phyloP scores from a whole-genome alignment of 2,329 filamentous ascomycete species.

The Scolecobasidium constrictum region DNA sequence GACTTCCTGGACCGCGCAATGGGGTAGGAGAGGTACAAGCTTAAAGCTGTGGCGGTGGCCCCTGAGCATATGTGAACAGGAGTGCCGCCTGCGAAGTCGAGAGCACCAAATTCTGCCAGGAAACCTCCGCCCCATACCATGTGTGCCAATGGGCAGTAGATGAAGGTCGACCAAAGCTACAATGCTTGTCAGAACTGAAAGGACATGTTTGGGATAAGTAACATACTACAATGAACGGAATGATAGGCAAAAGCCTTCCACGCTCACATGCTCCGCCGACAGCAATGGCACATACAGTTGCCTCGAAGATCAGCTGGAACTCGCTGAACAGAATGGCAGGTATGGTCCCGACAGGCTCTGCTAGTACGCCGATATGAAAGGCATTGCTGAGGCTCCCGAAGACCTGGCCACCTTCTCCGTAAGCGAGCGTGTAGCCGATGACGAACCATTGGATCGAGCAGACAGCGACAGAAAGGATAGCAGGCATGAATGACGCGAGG shows the following conservation, averaged over 20 bases:
- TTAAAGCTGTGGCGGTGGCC: constrained; percentile 50
- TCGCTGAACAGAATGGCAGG: constrained; percentile 41
- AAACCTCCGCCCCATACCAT: constrained; percentile 92
- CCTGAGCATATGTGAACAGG: constrained; percentile 84
- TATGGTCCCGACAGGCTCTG: constrained; percentile 38
- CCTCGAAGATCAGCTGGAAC: constrained; percentile 40
- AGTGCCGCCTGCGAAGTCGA: constrained; percentile 84
- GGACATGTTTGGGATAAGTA: no score
- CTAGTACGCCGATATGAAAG: constrained; percentile 35
- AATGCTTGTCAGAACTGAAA: constrained; percentile 24
- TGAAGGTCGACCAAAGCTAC: constrained; percentile 69
- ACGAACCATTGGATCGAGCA: constrained; percentile 40
- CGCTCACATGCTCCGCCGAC: constrained; percentile 39
- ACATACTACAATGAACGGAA: constrained; percentile 36
- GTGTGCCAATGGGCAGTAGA: constrained; percentile 88
- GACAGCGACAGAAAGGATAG: constrained; percentile 35
- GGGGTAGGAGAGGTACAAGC: constrained; percentile 57
- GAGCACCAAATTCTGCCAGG: constrained; percentile 66
- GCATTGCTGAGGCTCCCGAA: constrained; percentile 35
- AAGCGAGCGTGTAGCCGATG: constrained; percentile 36
- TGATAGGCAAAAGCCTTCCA: constrained; percentile 33
- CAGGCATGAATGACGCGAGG: constrained; percentile 37
- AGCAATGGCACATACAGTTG: constrained; percentile 41
- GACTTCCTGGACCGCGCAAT: constrained; percentile 81
- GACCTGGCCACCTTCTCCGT: constrained; percentile 33